Evolutionary conservation across 108 stramenopile genomes (phyloP).

Genomic region (Mediolabrus comicus): DNA sequence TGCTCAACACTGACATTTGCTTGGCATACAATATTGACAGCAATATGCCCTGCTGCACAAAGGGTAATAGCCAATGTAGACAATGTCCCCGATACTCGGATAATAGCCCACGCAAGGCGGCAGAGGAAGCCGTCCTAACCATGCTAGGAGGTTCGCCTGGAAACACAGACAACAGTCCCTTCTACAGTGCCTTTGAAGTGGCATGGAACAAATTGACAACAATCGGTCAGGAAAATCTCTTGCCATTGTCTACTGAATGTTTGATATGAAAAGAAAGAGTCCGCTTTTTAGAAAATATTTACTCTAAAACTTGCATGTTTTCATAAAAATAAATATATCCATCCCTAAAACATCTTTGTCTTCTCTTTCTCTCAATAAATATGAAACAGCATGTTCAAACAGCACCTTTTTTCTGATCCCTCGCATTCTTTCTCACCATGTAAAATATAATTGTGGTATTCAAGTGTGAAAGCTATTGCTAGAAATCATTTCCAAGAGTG

Average conservation of each 20-base stretch:
- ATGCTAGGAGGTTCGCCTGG: slow-evolving; percentile 25
- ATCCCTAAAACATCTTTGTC: too few relatives aligned
- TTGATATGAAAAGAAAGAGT: background rate
- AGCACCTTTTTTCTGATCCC: background rate
- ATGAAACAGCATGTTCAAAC: background rate
- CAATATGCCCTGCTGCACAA: slow-evolving; percentile 24
- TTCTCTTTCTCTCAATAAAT: background rate
- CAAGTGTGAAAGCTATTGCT: too few relatives aligned
- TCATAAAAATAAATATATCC: background rate
- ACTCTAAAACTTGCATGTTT: background rate
- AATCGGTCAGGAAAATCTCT: slow-evolving; percentile 24
- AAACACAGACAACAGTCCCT: slow-evolving; percentile 35
- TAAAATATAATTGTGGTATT: background rate
- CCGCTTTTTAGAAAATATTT: background rate
- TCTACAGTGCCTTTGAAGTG: slow-evolving; percentile 21
- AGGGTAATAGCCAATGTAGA: slow-evolving; percentile 10
- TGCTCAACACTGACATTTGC: slow-evolving; percentile 43
- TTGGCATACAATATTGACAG: slow-evolving; percentile 18
- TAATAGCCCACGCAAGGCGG: slow-evolving; percentile 8
- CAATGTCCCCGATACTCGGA: slow-evolving; percentile 11
- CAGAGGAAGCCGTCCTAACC: slow-evolving; percentile 22
- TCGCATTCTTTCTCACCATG: background rate
- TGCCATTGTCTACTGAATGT: background rate
- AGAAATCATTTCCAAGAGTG: background rate
- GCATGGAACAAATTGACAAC: slow-evolving; percentile 47